Conservation (phyloP, 345 rosid species). For the Aethionema arabicum region DNA sequence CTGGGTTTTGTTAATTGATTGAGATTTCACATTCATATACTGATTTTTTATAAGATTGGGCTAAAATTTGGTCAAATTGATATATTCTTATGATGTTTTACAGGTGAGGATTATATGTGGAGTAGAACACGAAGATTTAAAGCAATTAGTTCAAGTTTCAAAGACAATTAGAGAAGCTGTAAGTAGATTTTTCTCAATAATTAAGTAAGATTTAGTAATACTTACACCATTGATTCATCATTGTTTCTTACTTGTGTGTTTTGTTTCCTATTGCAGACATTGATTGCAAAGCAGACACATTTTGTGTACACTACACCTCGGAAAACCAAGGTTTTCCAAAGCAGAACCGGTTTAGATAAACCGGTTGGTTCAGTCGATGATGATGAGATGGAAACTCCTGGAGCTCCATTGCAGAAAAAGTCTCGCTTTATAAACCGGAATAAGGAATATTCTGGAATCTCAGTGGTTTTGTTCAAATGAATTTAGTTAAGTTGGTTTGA, state of each 20-base stretch:
- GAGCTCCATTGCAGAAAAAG: constrained; percentile 55
- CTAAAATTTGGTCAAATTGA: constrained; percentile 6
- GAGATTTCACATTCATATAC: neutral
- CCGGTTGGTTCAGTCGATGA: constrained; percentile 19
- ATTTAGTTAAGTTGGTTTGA: constrained; percentile 23
- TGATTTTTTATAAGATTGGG: neutral
- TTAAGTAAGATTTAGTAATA: neutral
- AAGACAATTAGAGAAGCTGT: constrained; percentile 71
- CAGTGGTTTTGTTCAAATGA: constrained; percentile 53
- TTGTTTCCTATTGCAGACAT: constrained; percentile 44
- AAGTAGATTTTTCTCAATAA: constrained; percentile 29
- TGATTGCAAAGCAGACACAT: constrained; percentile 58
- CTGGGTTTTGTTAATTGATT: constrained; percentile 6
- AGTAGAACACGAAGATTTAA: constrained; percentile 76
- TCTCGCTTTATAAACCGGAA: constrained; percentile 25
- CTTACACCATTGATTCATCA: neutral
- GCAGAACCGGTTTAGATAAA: constrained; percentile 31
- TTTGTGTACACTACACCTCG: constrained; percentile 70
- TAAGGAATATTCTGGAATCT: constrained; percentile 48
- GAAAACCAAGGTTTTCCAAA: constrained; percentile 47
- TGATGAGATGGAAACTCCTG: constrained; percentile 64
- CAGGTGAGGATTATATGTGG: constrained; percentile 74
- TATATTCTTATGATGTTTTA: constrained; percentile 3
- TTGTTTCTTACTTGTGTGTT: neutral
- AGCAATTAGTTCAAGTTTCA: constrained; percentile 66